phyloP scores from a whole-genome alignment of 2,329 filamentous ascomycete species.

The Cladosporium oxysporum region DNA sequence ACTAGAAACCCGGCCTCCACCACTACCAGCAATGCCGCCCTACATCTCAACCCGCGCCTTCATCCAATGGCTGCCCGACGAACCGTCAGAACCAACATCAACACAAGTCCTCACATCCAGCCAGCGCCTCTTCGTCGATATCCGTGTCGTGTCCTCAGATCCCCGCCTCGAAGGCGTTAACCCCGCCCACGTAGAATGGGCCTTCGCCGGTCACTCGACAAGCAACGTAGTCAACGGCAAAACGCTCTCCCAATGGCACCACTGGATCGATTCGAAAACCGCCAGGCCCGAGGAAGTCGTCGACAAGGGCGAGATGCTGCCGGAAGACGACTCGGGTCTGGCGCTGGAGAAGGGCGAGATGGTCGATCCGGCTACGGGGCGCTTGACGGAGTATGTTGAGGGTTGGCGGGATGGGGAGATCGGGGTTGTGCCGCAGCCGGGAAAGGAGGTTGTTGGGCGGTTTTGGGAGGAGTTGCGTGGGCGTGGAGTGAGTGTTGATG shows the following conservation, averaged over 20 bases:
- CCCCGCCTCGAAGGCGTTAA: slow-evolving; percentile 11
- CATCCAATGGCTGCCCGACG: slow-evolving; percentile 59
- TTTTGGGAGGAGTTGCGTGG: background rate
- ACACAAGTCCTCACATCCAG: slow-evolving; percentile 67
- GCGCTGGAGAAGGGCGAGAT: slow-evolving; percentile 61
- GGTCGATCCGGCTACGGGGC: slow-evolving; percentile 58
- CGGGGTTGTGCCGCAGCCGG: background rate
- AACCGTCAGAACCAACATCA: slow-evolving; percentile 59
- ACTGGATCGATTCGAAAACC: slow-evolving; percentile 62
- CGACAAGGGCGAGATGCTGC: slow-evolving; percentile 61
- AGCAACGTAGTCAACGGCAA: background rate
- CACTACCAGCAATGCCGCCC: slow-evolving; percentile 1
- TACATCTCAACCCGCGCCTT: slow-evolving; percentile 59
- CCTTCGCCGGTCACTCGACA: slow-evolving; percentile 60
- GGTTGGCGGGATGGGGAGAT: slow-evolving; percentile 44
- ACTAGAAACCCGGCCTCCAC: background rate
- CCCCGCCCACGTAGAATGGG: slow-evolving; percentile 59
- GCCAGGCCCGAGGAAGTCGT: slow-evolving; percentile 39
- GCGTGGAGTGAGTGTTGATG: background rate
- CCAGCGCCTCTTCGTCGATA: slow-evolving; percentile 59
- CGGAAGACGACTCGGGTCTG: slow-evolving; percentile 38
- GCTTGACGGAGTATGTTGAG: slow-evolving; percentile 55
- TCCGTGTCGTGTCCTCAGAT: slow-evolving; percentile 53
- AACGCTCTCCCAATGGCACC: slow-evolving; percentile 51
- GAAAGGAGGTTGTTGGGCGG: background rate